Base-by-base conservation (phyloP, 1,284 basidiomycete species). In the Ceratobasidium theobromae region DNA sequence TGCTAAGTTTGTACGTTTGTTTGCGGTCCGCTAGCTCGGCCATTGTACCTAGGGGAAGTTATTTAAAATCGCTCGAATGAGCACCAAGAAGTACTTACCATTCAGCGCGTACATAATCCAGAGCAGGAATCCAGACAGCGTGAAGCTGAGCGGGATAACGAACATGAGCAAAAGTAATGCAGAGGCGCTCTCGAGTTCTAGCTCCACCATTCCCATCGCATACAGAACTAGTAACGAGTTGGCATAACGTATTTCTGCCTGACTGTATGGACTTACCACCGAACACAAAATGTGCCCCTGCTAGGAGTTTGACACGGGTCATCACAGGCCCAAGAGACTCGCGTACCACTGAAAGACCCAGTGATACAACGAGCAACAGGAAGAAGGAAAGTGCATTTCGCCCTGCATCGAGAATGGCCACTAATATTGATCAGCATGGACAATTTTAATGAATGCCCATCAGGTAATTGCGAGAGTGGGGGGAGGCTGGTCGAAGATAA, bases 321-420 rank as follows among this genome's bases (percentile, higher is more conserved):
- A 95, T 94, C 0, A 85, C 86, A 18, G 80, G 79, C 0, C 91
- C 93, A 5, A 96, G 80, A 1, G 86, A 86, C 70, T 93, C 91
- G 49, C 86, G 80, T 25, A 91, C 91, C 33, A 95, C 93, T 70
- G 88, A 91, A 45, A 95, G 79, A 48, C 93, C 93, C 71, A 95
- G 82, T 11, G 89, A 87, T 18, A 98, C 95, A 60, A 98, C 89
- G 21, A 98, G 81, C 23, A 99, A 81, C 79, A 99, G 84, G 79
- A 98, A 98, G 79, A 99, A 95, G 1, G 91, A 95, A 72, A 97
- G 82, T 6, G 93, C 92, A 74, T 98, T 98, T 57, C 96, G 81
- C 1, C 90, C 94, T 3, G 96, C 95, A 73, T 98, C 95, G 40
- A 99, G 79, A 66, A 97, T 90, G 21, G 93, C 88, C 48, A 94